Conservation (phyloP, 768 basidiomycete genomes). For the Suillus weaverae region DNA sequence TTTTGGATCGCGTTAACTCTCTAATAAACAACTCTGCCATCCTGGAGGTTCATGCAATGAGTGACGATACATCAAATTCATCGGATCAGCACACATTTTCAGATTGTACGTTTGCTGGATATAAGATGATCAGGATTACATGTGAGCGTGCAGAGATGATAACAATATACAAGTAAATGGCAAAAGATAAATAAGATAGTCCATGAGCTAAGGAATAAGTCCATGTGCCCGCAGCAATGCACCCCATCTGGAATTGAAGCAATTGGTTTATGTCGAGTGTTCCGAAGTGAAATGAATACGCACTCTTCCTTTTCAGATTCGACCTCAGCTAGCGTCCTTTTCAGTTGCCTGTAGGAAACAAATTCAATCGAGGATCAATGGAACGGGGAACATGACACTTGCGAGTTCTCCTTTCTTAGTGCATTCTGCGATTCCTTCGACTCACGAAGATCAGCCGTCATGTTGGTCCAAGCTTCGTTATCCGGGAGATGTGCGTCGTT, state of each 20-base stretch:
- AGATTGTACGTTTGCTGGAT: background rate
- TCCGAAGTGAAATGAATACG: constrained; percentile 29
- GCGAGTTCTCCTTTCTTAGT: constrained; percentile 81
- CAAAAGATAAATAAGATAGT: constrained; percentile 2
- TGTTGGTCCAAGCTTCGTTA: constrained; percentile 79
- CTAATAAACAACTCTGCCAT: background rate
- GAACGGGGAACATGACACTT: constrained; percentile 30
- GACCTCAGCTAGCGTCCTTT: constrained; percentile 64
- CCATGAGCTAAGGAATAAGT: constrained; percentile 38
- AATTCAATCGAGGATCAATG: constrained; percentile 9
- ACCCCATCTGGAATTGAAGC: constrained; percentile 54
- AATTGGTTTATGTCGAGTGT: constrained; percentile 12
- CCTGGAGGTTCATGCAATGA: background rate
- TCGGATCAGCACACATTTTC: background rate
- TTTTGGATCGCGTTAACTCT: background rate
- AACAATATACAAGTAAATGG: constrained; percentile 8
- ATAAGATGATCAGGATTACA: background rate
- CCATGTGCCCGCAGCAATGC: constrained; percentile 53
- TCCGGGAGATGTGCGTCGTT: constrained; percentile 80
- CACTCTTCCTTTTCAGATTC: constrained; percentile 83
- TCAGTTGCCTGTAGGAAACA: constrained; percentile 53
- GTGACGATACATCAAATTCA: background rate
- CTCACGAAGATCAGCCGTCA: constrained; percentile 68
- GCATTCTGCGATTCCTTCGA: constrained; percentile 78
- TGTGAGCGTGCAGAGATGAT: background rate